These are phyloP conservation scores for Tulasnella calospora DNA, from an alignment of 768 basidiomycete species.

Conservation along the genomic window DNA sequence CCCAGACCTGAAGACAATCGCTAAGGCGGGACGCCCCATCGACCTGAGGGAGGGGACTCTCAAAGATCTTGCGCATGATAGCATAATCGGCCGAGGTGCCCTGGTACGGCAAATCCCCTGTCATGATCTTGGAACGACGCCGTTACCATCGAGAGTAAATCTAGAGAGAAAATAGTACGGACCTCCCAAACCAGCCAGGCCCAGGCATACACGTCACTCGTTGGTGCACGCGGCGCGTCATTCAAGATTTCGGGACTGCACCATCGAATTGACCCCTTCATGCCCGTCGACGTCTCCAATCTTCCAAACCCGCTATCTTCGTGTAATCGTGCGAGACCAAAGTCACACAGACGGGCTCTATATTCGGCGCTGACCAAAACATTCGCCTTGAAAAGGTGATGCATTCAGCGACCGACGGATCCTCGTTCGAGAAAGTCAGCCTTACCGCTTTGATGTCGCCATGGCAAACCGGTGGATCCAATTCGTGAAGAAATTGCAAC, in stretches of 20 bases:
- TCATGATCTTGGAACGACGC: neutral
- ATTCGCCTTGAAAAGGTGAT: neutral
- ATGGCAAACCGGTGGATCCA: too few species aligned
- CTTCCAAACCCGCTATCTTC: neutral
- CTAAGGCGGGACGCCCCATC: too few species aligned
- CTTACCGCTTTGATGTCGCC: neutral
- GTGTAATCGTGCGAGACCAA: neutral
- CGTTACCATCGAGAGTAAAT: neutral
- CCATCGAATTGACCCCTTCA: neutral
- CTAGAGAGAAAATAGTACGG: neutral
- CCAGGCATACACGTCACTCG: neutral
- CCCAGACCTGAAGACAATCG: too few species aligned
- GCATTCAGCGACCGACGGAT: neutral
- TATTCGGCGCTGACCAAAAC: neutral
- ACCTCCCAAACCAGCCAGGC: constrained; percentile 1
- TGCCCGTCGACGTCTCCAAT: neutral
- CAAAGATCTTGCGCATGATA: too few species aligned
- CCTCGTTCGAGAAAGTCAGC: neutral
- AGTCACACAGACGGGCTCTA: neutral
- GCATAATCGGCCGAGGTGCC: too few species aligned
- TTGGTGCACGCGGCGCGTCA: neutral
- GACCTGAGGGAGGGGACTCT: too few species aligned
- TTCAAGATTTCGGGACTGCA: constrained; percentile 3
- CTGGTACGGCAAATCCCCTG: neutral
- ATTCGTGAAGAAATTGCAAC: too few species aligned